Base-by-base conservation (phyloP, 2,329 filamentous ascomycete genomes). In the Fusarium sp. region DNA sequence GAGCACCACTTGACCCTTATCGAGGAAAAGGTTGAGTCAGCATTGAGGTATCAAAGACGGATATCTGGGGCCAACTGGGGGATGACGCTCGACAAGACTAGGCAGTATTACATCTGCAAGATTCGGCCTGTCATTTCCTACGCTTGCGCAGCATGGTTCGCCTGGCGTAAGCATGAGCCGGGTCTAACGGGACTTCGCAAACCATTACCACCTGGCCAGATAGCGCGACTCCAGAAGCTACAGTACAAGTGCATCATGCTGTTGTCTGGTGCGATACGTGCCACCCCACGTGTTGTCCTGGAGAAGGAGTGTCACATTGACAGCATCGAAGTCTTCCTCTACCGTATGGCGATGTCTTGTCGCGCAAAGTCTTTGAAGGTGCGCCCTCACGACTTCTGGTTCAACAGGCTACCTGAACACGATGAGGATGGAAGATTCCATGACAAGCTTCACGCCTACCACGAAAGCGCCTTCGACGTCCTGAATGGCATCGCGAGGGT, bases 241-340 rank as follows among this genome's bases (percentile, higher is more conserved):
- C 56, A 66, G 24, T 65, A 62, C 38, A 28, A 44, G 6, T 66
- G 65, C 36, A 57, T 71, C 20, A 51, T 17, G 6, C 20, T 35
- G n/a, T 39, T 69, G 1, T 57, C 69, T 9, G 69, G 65, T 22
- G 56, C 28, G 10, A 50, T 50, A 32, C 65, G 6, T 22, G 22
- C 10, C 28, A n/a, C 47, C 22, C 6, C 69, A 26, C 20, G 8
- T 6, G 10, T 13, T 5, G 50, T 53, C 22, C 14, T 71, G 10
- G 53, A 65, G 48, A 71, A 71, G 35, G 65, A 71, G 26, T 53
- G 64, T 38, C 30, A 56, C 28, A 62, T 69, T 9, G 51, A 69
- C 26, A 39, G 28, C 17, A 51, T 71, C 13, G n/a, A 28, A 11
- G 22, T 55, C 28, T 44, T 60, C 22, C 57, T 70, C 17, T 28